A percentile compares a stretch with the other conserved stretches of the same genome.
Conservation (phyloP, 805 yeast genomes). For the Priceomyces medius region DNA sequence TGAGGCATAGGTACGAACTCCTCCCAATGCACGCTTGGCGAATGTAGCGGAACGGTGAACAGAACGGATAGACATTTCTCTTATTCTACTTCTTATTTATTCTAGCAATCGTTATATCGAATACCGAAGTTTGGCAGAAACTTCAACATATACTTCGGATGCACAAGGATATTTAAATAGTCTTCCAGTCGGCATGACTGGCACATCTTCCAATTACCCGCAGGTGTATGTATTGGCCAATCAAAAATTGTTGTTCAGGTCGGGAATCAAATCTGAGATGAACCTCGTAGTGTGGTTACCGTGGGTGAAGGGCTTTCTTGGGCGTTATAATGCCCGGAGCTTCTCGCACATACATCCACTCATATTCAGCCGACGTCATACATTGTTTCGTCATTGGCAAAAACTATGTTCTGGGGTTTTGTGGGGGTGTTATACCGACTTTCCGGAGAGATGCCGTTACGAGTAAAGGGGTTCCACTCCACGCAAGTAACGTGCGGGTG, state of each 20-base stretch:
- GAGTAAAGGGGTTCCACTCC: neutral
- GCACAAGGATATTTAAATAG: conserved; percentile 9
- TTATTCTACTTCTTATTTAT: conserved; percentile 4
- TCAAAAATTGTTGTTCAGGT: conserved; percentile 2
- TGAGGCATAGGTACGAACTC: conserved; percentile 32
- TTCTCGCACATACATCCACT: neutral
- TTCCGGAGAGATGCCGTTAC: neutral
- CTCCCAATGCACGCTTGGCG: conserved; percentile 22
- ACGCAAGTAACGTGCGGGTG: neutral
- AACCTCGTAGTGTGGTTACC: conserved; percentile 4
- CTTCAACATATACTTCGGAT: conserved; percentile 2
- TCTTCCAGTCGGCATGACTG: conserved; percentile 9
- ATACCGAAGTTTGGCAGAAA: neutral
- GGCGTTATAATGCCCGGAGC: neutral
- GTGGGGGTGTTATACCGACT: neutral
- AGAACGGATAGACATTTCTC: conserved; percentile 34
- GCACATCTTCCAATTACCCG: conserved; percentile 8
- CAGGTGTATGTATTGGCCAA: conserved; percentile 5
- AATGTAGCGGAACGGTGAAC: conserved; percentile 34
- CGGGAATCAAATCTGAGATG: conserved; percentile 5
- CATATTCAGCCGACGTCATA: neutral
- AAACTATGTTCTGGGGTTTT: neutral
- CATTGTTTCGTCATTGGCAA: neutral
- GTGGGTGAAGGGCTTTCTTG: conserved; percentile 2
- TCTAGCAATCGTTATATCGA: conserved; percentile 1